Conservation (phyloP, 75 land plant species). For the Pseudotsuga menziesii region DNA sequence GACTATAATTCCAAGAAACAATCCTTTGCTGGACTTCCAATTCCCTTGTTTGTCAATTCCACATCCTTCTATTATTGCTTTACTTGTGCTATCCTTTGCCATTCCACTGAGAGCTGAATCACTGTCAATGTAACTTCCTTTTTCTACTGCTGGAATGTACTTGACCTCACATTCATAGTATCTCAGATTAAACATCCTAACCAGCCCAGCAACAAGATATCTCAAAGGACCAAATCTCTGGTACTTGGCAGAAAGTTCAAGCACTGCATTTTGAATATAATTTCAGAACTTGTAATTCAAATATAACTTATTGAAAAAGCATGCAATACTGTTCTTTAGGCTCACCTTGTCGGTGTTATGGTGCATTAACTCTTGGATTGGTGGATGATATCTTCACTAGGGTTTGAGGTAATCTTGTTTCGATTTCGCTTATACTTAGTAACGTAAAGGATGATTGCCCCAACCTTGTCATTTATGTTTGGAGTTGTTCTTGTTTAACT, state of each 20-base stretch:
- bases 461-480: too few species aligned
- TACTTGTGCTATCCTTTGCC: not conserved
- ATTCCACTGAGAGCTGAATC: not conserved
- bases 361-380: too few species aligned
- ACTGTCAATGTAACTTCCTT: conserved; percentile 1
- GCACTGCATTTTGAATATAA: conserved; percentile 18
- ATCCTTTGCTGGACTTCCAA: conserved; percentile 17
- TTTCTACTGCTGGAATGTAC: conserved; percentile 19
- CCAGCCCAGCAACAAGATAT: conserved; percentile 37
- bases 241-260: conserved; percentile 34
- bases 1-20: conserved; percentile 30
- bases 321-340: not conserved
- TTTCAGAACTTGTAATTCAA: not conserved
- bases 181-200: conserved; percentile 19
- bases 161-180: conserved; percentile 33
- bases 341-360: too few species aligned
- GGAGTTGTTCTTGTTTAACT: too few species aligned
- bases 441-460: too few species aligned
- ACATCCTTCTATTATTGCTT: not conserved
- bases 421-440: too few species aligned
- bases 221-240: conserved; percentile 38
- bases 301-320: not conserved
- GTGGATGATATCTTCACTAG: too few species aligned
- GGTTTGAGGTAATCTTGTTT: too few species aligned
- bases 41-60: conserved; percentile 19